These are phyloP conservation scores for Hibiscus tridactylites DNA, from an alignment of 345 rosid species.

Conservation along the genomic window DNA sequence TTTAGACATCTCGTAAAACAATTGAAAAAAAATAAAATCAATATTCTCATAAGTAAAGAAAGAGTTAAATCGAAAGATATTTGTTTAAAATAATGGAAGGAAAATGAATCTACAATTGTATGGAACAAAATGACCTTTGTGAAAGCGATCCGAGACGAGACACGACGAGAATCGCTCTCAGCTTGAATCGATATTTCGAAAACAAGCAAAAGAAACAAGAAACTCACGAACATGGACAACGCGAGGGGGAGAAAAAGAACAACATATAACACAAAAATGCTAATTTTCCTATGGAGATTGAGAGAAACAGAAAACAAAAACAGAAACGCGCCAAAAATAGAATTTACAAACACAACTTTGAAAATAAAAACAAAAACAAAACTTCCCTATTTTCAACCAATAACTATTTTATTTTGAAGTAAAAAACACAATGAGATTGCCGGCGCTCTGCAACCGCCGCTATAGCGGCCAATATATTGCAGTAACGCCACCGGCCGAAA, in stretches of 20 bases:
- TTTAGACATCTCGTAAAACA: constrained; percentile 21
- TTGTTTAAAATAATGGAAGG: background rate
- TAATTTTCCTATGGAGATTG: constrained; percentile 8
- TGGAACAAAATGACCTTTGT: constrained; percentile 31
- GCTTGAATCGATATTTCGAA: constrained; percentile 1
- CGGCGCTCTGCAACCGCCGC: no score
- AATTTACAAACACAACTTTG: background rate
- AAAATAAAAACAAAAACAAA: constrained; percentile 24
- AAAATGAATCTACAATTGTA: background rate
- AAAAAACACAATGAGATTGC: constrained; percentile 7
- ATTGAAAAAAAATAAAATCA: constrained; percentile 1
- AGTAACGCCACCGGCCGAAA: no score
- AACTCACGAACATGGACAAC: background rate
- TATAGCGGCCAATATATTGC: no score
- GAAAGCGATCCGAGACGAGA: constrained; percentile 15
- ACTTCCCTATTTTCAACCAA: constrained; percentile 17
- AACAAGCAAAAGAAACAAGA: constrained; percentile 13
- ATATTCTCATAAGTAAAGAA: background rate
- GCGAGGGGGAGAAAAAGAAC: background rate
- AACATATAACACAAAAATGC: constrained; percentile 11
- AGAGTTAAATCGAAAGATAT: background rate
- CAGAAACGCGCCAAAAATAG: background rate
- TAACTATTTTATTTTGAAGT: constrained; percentile 14
- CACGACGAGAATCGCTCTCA: constrained; percentile 19
- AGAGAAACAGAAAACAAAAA: background rate